Base-by-base conservation (phyloP, 2,329 filamentous ascomycete genomes). In the Ceratocystis eucalypticola region DNA sequence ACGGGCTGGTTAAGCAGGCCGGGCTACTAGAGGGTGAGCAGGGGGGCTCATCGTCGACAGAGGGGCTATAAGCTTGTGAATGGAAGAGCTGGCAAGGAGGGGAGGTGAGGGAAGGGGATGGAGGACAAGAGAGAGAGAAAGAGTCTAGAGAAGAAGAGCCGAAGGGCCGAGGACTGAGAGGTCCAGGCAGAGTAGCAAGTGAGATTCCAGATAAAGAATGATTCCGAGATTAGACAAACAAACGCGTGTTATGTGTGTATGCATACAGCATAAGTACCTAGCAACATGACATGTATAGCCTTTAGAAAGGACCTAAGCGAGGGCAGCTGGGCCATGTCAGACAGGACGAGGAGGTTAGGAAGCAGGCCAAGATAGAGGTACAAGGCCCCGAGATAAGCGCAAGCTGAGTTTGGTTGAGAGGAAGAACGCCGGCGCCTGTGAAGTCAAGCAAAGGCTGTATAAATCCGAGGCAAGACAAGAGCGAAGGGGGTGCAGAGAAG, bases 1-100 rank as follows among this genome's bases (percentile, higher is more conserved):
- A 94, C 76, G 87, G 92, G 67, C 79, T 99, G 61, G 94, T 96
- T 69, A 92, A 87, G 77, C 92, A 99, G 77, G 89, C 93, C 3
- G 92, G 92, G 50, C 78, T 99, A 68, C 78, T 81, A 71, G 74
- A 80, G 62, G 76, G 44, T 17, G 61, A 66, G n/a, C 45, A 64
- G 57, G 53, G 55, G 7, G 10, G 10, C 4, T 61, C 57, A n/a
- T 62, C 63, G 15, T 57, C 63, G 28, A 25, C 61, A 8, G 61
- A 44, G 37, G 59, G 48, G 7, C 48, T 25, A 20, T 8, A 53
- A 53, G n/a, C 48, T n/a, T 25, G n/a, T 8, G 48, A 25, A n/a
- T 22, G n/a, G 15, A 12, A 53, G n/a, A n/a, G 17, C 6, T 50
- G 17, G 6, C 6, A 22, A 50, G 41, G 46, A 48, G 64, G 41